Base-by-base conservation (phyloP, 2,329 filamentous ascomycete species). In the Colletotrichum agaves region DNA sequence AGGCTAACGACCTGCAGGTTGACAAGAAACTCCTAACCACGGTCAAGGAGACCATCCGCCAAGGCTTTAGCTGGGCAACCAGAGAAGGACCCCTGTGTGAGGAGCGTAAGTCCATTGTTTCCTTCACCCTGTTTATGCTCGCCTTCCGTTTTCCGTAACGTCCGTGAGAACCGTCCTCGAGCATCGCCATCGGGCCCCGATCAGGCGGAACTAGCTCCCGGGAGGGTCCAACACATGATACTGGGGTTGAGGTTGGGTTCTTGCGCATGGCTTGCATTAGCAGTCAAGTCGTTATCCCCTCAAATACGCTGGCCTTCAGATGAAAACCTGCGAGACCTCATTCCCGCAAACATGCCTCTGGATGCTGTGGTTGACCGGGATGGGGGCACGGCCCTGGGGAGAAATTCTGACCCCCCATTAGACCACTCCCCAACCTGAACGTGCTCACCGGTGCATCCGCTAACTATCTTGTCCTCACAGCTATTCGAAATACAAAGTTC, bases 401-500 rank as follows among this genome's bases (percentile, higher is more conserved):
- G 52, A 53, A 33, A 49, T 47, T 12, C 39, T 21, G 52, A 55
- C 61, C 31, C 61, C 65, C 64, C 53, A 64, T 67, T 60, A 64
- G 53, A 39, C 39, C 53, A 67, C 44, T 64, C 39, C 37, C 65
- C 47, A 49, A 35, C 49, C 55, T 55, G 35, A 49, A 23, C 47
- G 17, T 31, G 10, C 47, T 55, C 61, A 67, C 46, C 53, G 23
- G 37, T 59, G 39, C 72, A 63, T 61, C 55, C 72, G 67, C 77
- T 77, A 68, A 77, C 72, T 73, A 27, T 52, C 41, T 63, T 49
- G 61, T 47, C 49, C 64, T 70, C 69, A 71, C 75, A 93, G 91
- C 96, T 37, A 98, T 99, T 76, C 94, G 96, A 73, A 99, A 99
- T 80, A 93, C 93, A 73, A 98, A 97, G 77, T 99, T 99, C 87